Percentiles rank a stretch among this genome's conserved stretches.
Evolutionary conservation across 116 monocot species (phyloP).

Genomic region (Posidonia oceanica): DNA sequence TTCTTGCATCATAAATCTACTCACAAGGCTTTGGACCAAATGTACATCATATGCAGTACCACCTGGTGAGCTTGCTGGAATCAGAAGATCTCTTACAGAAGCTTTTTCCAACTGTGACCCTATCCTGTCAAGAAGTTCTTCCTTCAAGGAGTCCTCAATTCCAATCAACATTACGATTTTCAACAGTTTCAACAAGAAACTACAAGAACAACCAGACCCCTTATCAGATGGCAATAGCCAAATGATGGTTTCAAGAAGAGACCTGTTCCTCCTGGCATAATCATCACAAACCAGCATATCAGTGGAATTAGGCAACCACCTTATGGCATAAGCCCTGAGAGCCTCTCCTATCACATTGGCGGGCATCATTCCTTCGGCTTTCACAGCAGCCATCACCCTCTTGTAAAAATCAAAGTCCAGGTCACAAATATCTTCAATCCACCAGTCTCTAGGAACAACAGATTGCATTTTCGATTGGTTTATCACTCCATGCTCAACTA

Average conservation of each 20-base stretch:
- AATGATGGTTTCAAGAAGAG: conserved; percentile 57
- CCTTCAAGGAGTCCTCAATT: conserved; percentile 36
- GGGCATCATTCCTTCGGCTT: conserved; percentile 62
- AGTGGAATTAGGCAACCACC: conserved; percentile 70
- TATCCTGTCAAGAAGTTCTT: conserved; percentile 55
- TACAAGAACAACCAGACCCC: conserved; percentile 59
- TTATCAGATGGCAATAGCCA: conserved; percentile 52
- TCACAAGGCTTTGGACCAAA: conserved; percentile 45
- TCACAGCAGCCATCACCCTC: conserved; percentile 58
- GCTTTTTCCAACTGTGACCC: conserved; percentile 57
- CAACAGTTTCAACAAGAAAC: conserved; percentile 64
- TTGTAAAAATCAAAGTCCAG: conserved; percentile 74
- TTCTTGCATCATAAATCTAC: conserved; percentile 29
- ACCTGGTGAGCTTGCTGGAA: conserved; percentile 26
- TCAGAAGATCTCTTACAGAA: conserved; percentile 59
- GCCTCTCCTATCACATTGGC: conserved; percentile 53
- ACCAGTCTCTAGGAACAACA: conserved; percentile 68
- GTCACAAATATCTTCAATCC: conserved; percentile 84
- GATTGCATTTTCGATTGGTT: conserved; percentile 10
- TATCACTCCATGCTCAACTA: conserved; percentile 18
- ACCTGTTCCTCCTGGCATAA: conserved; percentile 27
- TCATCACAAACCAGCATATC: conserved; percentile 40
- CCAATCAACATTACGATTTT: conserved; percentile 65
- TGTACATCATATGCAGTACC: conserved; percentile 43
- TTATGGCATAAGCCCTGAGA: conserved; percentile 61